Percentiles rank a stretch among this genome's conserved stretches.
Conservation (phyloP, 495 filamentous ascomycete species). For the Aspergillus avenaceus region DNA sequence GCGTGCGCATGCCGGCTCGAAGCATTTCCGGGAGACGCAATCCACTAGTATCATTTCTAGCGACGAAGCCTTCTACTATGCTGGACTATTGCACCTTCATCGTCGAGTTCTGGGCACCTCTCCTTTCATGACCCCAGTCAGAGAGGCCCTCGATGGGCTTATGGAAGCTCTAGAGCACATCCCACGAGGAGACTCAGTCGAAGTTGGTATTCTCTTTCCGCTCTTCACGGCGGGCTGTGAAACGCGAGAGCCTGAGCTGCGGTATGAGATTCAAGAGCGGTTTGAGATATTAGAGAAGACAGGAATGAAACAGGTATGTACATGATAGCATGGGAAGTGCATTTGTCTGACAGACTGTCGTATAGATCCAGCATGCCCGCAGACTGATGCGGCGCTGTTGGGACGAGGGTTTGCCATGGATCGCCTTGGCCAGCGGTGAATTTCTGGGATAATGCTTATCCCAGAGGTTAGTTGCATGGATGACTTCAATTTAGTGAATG, state of each 20-base stretch:
- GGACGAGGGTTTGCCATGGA: constrained; percentile 39
- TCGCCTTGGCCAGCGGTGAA: constrained; percentile 38
- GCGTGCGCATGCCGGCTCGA: constrained; percentile 24
- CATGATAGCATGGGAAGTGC: background rate
- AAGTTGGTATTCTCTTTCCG: constrained; percentile 75
- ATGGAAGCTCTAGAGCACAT: constrained; percentile 59
- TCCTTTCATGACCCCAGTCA: constrained; percentile 53
- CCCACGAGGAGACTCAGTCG: constrained; percentile 61
- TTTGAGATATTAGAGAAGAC: constrained; percentile 67
- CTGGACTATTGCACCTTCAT: constrained; percentile 73
- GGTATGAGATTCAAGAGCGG: constrained; percentile 60
- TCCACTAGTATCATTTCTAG: constrained; percentile 65
- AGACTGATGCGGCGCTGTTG: constrained; percentile 43
- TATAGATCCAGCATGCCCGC: constrained; percentile 43
- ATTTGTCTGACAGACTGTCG: background rate
- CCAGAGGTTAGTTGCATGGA: background rate
- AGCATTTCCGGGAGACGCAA: constrained; percentile 33
- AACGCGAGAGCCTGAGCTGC: constrained; percentile 49
- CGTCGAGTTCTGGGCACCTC: constrained; percentile 64
- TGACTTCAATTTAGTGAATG: background rate
- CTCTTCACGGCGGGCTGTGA: constrained; percentile 86
- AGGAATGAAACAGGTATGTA: constrained; percentile 68
- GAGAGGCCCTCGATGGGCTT: constrained; percentile 60
- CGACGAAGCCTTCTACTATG: constrained; percentile 77
- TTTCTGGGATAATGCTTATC: constrained; percentile 35